Evolutionary conservation across 768 basidiomycete genomes (phyloP).

Genomic region (Tricholoma terreum): DNA sequence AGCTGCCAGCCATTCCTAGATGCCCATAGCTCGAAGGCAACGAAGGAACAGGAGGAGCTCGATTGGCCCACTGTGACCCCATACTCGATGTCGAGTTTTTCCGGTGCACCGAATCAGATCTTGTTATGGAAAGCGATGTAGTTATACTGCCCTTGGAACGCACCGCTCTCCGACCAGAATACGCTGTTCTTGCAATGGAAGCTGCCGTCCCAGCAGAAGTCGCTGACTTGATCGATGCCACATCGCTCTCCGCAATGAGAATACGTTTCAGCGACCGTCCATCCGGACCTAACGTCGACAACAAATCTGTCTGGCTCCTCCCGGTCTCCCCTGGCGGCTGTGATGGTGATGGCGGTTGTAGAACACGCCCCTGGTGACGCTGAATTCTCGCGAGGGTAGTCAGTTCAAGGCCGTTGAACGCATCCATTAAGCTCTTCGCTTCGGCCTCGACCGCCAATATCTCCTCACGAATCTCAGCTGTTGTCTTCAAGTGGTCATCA

Average conservation of each 20-base stretch:
- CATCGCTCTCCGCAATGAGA: slow-evolving; percentile 44
- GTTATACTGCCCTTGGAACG: slow-evolving; percentile 33
- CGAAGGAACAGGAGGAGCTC: slow-evolving; percentile 35
- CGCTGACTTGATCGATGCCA: slow-evolving; percentile 50
- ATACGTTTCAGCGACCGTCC: slow-evolving; percentile 33
- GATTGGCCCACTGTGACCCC: slow-evolving; percentile 40
- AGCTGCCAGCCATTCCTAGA: slow-evolving; percentile 33
- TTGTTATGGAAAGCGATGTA: slow-evolving; percentile 24
- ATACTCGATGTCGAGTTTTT: slow-evolving; percentile 64
- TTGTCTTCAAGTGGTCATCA: slow-evolving; percentile 57
- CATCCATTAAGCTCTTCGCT: slow-evolving; percentile 66
- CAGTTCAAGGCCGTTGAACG: slow-evolving; percentile 77
- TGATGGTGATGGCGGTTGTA: background rate
- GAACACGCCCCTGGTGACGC: slow-evolving; percentile 26
- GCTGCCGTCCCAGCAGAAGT: slow-evolving; percentile 48
- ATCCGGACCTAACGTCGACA: slow-evolving; percentile 36
- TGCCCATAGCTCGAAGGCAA: slow-evolving; percentile 30
- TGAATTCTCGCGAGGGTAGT: slow-evolving; percentile 56
- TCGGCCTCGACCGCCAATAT: slow-evolving; percentile 71
- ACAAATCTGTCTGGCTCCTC: slow-evolving; percentile 23
- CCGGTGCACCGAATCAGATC: slow-evolving; percentile 43
- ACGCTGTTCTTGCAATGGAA: slow-evolving; percentile 45
- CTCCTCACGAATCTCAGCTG: slow-evolving; percentile 61
- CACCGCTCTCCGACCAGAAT: slow-evolving; percentile 34
- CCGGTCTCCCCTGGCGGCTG: slow-evolving; percentile 9